Evolutionary conservation across 208 protist genomes (phyloP), one percentile per base, ranked within the genome.

Genomic region (Spongospora subterranea): DNA sequence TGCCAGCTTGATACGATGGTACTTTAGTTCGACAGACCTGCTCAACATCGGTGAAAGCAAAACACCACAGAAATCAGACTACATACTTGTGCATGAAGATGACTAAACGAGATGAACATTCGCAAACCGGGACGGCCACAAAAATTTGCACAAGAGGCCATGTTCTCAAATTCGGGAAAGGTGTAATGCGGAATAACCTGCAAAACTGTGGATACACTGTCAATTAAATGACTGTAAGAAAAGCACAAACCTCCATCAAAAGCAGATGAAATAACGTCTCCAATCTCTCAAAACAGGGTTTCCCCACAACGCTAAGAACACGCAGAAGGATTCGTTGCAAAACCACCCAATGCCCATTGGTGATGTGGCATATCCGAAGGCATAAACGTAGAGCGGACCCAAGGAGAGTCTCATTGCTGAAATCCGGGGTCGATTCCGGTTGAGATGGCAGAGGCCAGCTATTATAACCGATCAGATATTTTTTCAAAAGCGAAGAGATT

Each of bases 71-170:
- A 60, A 60, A 60, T 60, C 13, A 24, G 13, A 29, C 24, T n/a
- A n/a, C n/a, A n/a, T 60, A 82, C 71, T 35, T 82, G 71, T 20
- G 40, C 35, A 82, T 43, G 71, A 13, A 82, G n/a, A 82, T 82
- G n/a, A 39, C n/a, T 6, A 6, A 6, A 82, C 11, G 71, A 82
- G 17, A 82, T 6, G 6, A 82, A n/a, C 40, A 43, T 43, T n/a
- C 71, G 6, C 11, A 82, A 35, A 45, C 71, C 71, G n/a, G 40
- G n/a, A 17, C 71, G n/a, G 35, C 71, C 71, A 82, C 71, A 35
- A 40, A 82, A 82, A 13, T 43, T 6, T 60, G 24, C 13, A 60
- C 50, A 60, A 60, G 6, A 29, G 13, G 50, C 50, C 24, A 60
- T 24, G 6, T 60, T 24, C 50, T 6, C 13, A 60, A 60, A 60